Evolutionary conservation across 768 basidiomycete genomes (phyloP), one percentile per base, ranked within the genome.

Genomic region (Calvatia gigantea): DNA sequence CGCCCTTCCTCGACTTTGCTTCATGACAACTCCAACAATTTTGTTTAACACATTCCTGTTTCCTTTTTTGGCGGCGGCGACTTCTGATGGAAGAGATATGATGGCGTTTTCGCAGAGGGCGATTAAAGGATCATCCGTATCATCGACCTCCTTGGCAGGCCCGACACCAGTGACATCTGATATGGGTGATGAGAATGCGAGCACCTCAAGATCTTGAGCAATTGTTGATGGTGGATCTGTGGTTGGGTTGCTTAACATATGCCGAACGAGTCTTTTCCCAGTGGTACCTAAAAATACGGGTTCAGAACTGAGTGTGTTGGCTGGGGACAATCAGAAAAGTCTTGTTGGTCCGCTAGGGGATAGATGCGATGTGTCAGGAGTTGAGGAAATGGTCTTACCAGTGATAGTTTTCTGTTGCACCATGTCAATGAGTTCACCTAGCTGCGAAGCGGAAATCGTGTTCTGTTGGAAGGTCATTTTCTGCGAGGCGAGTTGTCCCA

Each of bases 21-120:
- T 87, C 91, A 98, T 94, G 27, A 96, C 90, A 62, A 82, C 77
- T 0, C 94, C 94, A 1, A 95, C 76, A 41, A 98, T 76, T 58
- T 87, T 86, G 72, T 89, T 89, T 35, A 94, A 60, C 4, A 91
- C 91, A 57, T 86, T 88, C n/a, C 70, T 70, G 51, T 88, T 87
- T 0, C 95, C 94, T 15, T 73, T 73, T 14, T 79, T 79, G 35
- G 87, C 78, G 15, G 83, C 86, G 3, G 77, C 76, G 2, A 79
- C 84, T 64, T 93, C 89, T 37, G 75, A 70, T 0, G 91, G 91
- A 42, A 91, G 73, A 1, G 76, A 77, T 9, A 70, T 68, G 28
- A 97, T 84, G 1, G 86, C 87, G n/a, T 78, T 70, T 43, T 66
- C 63, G 66, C 93, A 92, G 50, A 91, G 70, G 0, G 60, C 62